Evolutionary conservation across 1,139 yeast species (phyloP).

Genomic region (Kodamaea fungicola): DNA sequence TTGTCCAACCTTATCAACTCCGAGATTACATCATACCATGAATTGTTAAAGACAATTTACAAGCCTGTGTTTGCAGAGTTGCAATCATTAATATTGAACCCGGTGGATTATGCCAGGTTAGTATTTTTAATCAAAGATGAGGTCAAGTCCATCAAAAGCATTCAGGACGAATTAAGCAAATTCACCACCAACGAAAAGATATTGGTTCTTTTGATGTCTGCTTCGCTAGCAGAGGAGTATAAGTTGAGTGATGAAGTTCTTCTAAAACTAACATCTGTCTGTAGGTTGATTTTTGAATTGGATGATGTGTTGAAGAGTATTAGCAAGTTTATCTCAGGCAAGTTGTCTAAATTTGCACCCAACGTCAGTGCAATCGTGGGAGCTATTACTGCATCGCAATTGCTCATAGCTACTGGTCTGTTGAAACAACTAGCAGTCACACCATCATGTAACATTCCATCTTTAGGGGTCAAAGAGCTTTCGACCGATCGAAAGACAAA

Average conservation of each 20-base stretch:
- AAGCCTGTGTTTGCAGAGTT: slow-evolving; percentile 68
- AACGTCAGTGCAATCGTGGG: slow-evolving; percentile 75
- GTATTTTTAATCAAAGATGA: slow-evolving; percentile 53
- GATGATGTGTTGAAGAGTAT: slow-evolving; percentile 42
- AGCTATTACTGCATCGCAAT: slow-evolving; percentile 67
- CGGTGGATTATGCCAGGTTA: slow-evolving; percentile 60
- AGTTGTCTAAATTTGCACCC: slow-evolving; percentile 68
- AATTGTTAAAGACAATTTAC: slow-evolving; percentile 53
- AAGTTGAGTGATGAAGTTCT: slow-evolving; percentile 31
- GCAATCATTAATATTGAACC: slow-evolving; percentile 58
- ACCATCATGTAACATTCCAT: slow-evolving; percentile 82
- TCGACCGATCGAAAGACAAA: slow-evolving; percentile 20
- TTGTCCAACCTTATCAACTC: slow-evolving; percentile 52
- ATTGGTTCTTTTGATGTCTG: slow-evolving; percentile 72
- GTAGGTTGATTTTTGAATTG: slow-evolving; percentile 47
- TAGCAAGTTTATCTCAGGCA: slow-evolving; percentile 52
- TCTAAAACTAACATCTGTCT: slow-evolving; percentile 38
- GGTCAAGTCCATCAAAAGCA: slow-evolving; percentile 28
- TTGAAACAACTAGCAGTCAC: slow-evolving; percentile 62
- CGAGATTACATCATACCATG: slow-evolving; percentile 52
- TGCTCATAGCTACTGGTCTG: slow-evolving; percentile 71
- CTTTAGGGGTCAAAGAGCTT: slow-evolving; percentile 65
- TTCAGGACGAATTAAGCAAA: slow-evolving; percentile 33
- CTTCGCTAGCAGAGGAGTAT: slow-evolving; percentile 27
- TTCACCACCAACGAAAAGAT: slow-evolving; percentile 61